Conservation (phyloP, 148 eudicot species). For the Pouteria glomerata region DNA sequence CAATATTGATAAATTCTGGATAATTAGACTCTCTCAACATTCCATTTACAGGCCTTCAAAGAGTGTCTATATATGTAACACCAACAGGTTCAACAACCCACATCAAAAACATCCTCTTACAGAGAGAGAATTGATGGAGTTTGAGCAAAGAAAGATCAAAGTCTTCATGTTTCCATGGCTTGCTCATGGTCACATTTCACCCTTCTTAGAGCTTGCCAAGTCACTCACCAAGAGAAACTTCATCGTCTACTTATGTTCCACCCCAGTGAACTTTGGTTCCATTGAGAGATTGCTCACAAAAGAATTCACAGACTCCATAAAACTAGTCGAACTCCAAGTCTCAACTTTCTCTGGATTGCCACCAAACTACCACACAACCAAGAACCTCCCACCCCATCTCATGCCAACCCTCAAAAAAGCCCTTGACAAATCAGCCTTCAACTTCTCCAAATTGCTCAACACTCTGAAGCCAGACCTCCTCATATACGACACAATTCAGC, state of each 20-base stretch:
- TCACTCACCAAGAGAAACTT: conserved; percentile 16
- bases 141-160: background rate
- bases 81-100: no score
- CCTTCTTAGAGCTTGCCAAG: conserved; percentile 22
- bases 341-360: conserved; percentile 3
- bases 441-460: background rate
- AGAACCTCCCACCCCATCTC: conserved; percentile 15
- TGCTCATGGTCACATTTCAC: conserved; percentile 17
- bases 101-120: no score
- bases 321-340: conserved; percentile 16
- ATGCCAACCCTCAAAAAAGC: conserved; percentile 7
- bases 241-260: conserved; percentile 11
- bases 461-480: conserved; percentile 8
- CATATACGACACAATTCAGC: background rate
- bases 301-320: background rate
- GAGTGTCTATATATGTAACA: no score
- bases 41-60: no score
- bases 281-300: conserved; percentile 3
- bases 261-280: conserved; percentile 4
- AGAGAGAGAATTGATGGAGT: background rate
- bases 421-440: background rate
- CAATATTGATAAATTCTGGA: no score
- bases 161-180: conserved; percentile 13
- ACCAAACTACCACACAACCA: conserved; percentile 17
- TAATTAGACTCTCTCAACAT: no score